A percentile compares a stretch with the other conserved stretches of the same genome.
Conservation (phyloP, 1,284 basidiomycete genomes). For the Ganoderma multipileum region DNA sequence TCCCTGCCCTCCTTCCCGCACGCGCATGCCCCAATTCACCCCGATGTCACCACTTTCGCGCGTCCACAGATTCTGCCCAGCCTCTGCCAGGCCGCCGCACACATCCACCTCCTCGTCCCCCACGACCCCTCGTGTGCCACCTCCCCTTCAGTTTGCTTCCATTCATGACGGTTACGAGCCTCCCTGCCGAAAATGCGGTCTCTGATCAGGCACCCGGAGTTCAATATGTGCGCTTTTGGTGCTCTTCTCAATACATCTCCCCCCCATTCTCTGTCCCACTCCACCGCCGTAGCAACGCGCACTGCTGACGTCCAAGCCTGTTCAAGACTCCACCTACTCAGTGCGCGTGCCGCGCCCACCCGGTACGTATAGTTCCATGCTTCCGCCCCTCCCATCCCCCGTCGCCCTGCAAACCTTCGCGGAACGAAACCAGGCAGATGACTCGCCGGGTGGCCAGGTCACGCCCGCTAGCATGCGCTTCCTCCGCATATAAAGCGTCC, state of each 20-base stretch:
- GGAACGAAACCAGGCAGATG: slow-evolving; percentile 14
- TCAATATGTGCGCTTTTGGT: slow-evolving; percentile 19
- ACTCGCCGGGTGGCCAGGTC: slow-evolving; percentile 8
- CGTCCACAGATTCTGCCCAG: background rate
- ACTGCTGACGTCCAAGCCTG: background rate
- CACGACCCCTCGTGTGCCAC: slow-evolving; percentile 17
- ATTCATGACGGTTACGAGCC: background rate
- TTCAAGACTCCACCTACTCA: background rate
- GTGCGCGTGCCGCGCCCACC: background rate
- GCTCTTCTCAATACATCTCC: slow-evolving; percentile 9
- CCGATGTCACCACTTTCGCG: background rate
- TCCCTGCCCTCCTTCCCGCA: slow-evolving; percentile 21
- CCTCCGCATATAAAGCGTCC: background rate
- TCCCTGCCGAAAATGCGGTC: background rate
- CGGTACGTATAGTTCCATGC: background rate
- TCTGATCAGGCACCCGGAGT: slow-evolving; percentile 25
- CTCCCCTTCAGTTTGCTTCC: slow-evolving; percentile 5
- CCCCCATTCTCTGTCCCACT: slow-evolving; percentile 6
- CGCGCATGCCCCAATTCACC: background rate
- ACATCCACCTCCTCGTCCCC: slow-evolving; percentile 9
- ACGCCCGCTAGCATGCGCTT: slow-evolving; percentile 8
- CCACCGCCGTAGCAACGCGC: slow-evolving; percentile 16
- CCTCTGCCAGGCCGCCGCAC: slow-evolving; percentile 3
- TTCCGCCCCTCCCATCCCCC: background rate
- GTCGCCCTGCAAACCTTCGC: slow-evolving; percentile 17